Evolutionary conservation across 2,329 filamentous ascomycete genomes (phyloP).

Genomic region (Rhynchosporium secalis): DNA sequence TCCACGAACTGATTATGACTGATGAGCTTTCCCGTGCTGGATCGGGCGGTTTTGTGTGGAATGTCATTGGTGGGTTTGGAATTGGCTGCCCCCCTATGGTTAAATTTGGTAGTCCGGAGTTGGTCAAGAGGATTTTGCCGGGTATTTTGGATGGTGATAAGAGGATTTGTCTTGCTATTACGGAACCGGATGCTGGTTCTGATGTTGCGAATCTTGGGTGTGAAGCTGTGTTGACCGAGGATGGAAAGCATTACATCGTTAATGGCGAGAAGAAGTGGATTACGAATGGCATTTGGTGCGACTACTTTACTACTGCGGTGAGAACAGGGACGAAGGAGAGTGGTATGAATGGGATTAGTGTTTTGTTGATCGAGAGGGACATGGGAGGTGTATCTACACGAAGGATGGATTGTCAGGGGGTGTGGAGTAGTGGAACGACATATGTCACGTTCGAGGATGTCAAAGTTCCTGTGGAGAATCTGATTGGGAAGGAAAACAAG

Average conservation of each 20-base stretch:
- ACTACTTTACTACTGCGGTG: slow-evolving; percentile 97
- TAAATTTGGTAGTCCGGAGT: slow-evolving; percentile 84
- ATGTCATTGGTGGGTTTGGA: slow-evolving; percentile 92
- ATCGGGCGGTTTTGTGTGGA: slow-evolving; percentile 95
- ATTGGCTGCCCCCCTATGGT: slow-evolving; percentile 90
- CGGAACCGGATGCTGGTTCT: slow-evolving; percentile 90
- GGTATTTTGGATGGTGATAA: slow-evolving; percentile 90
- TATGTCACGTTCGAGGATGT: slow-evolving; percentile 99
- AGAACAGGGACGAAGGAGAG: slow-evolving; percentile 69
- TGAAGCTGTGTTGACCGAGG: slow-evolving; percentile 90
- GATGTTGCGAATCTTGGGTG: slow-evolving; percentile 95
- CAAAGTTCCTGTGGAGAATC: slow-evolving; percentile 98
- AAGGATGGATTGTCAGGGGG: slow-evolving; percentile 97
- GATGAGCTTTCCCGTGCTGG: slow-evolving; percentile 89
- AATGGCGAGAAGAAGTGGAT: slow-evolving; percentile 99
- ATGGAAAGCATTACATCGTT: slow-evolving; percentile 98
- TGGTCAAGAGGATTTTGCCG: slow-evolving; percentile 85
- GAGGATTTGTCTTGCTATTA: slow-evolving; percentile 96
- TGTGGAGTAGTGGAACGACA: slow-evolving; percentile 92
- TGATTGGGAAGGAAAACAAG: slow-evolving; percentile 96
- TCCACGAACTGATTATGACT: slow-evolving; percentile 95
- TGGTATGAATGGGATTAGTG: slow-evolving; percentile 90
- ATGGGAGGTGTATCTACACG: slow-evolving; percentile 85
- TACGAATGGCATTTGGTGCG: slow-evolving; percentile 93
- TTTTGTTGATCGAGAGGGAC: slow-evolving; percentile 88